These are phyloP conservation scores for Furculomyces boomerangus DNA, from an alignment of 371 early-diverging fungal species.

Conservation along the genomic window DNA sequence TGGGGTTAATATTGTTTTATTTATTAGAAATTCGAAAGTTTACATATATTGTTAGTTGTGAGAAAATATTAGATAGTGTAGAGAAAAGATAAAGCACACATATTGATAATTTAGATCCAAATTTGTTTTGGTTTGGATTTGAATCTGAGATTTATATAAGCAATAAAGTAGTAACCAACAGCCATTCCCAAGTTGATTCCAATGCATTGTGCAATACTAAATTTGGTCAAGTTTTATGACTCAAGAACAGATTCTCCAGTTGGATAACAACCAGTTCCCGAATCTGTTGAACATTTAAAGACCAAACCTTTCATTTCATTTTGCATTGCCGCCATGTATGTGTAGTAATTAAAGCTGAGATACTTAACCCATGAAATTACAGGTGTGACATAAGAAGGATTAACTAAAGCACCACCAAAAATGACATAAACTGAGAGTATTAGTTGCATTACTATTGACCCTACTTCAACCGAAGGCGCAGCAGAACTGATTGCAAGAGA, in stretches of 20 bases:
- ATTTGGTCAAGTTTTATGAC: neutral
- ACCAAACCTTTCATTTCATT: slow-evolving; percentile 20
- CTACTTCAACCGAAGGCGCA: slow-evolving; percentile 12
- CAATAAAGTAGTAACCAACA: slow-evolving; percentile 6
- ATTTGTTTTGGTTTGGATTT: slow-evolving; percentile 17
- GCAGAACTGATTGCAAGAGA: slow-evolving; percentile 35
- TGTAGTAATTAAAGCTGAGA: slow-evolving; percentile 17
- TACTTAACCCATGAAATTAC: slow-evolving; percentile 25
- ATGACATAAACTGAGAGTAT: slow-evolving; percentile 21
- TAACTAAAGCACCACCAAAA: slow-evolving; percentile 25
- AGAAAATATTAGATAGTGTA: too few species aligned
- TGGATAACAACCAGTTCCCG: slow-evolving; percentile 4
- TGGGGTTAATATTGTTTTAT: too few species aligned
- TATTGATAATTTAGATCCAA: slow-evolving; percentile 19
- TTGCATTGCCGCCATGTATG: slow-evolving; percentile 16
- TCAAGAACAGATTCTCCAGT: slow-evolving; percentile 6
- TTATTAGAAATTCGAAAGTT: too few species aligned
- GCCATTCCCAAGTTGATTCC: slow-evolving; percentile 8
- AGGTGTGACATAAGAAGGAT: slow-evolving; percentile 12
- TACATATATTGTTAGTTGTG: too few species aligned
- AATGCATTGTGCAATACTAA: neutral
- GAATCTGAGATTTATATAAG: slow-evolving; percentile 16
- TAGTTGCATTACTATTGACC: slow-evolving; percentile 24
- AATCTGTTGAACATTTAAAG: slow-evolving; percentile 8
- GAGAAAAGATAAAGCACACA: too few species aligned